Evolutionary conservation across 73 alveolate species (phyloP).

Genomic region (Paramecium sonneborni): DNA sequence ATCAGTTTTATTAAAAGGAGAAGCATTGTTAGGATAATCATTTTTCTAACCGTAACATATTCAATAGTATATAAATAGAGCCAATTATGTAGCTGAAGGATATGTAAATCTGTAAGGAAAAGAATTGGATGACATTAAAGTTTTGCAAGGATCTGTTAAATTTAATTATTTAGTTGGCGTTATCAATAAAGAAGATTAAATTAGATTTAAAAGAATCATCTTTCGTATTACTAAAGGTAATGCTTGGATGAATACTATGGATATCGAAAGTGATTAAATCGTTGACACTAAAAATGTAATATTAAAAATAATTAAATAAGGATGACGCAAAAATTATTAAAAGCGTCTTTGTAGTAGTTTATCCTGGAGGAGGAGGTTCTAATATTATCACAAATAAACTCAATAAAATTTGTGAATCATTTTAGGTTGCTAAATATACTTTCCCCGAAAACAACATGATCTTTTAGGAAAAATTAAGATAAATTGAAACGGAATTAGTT

Average conservation of each 20-base stretch:
- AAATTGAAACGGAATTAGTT: slow-evolving; percentile 19
- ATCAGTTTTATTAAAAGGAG: slow-evolving; percentile 38
- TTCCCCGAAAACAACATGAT: slow-evolving; percentile 43
- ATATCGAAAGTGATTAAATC: slow-evolving; percentile 48
- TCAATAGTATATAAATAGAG: not conserved
- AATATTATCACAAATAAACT: slow-evolving; percentile 77
- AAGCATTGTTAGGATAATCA: slow-evolving; percentile 24
- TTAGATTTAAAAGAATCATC: slow-evolving; percentile 85
- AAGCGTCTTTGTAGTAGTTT: slow-evolving; percentile 82
- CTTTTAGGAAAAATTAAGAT: not conserved
- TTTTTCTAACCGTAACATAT: slow-evolving; percentile 10
- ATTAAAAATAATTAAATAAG: not conserved
- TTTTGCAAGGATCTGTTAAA: not conserved
- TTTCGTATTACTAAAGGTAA: slow-evolving; percentile 97
- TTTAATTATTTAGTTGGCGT: slow-evolving; percentile 85
- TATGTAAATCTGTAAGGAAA: not conserved
- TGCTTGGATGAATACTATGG: slow-evolving; percentile 73
- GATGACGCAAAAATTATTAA: slow-evolving; percentile 27
- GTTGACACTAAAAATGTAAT: slow-evolving; percentile 40
- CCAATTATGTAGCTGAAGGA: slow-evolving; percentile 50
- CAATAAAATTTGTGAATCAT: slow-evolving; percentile 86
- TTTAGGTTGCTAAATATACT: slow-evolving; percentile 74
- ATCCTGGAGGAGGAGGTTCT: slow-evolving; percentile 83
- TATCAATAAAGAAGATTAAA: slow-evolving; percentile 81
- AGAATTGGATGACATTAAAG: slow-evolving; percentile 26